Evolutionary conservation across 805 yeast species (phyloP), one percentile per base, ranked within the genome.

Genomic region (Cyberlindnera euphorbiiphila): DNA sequence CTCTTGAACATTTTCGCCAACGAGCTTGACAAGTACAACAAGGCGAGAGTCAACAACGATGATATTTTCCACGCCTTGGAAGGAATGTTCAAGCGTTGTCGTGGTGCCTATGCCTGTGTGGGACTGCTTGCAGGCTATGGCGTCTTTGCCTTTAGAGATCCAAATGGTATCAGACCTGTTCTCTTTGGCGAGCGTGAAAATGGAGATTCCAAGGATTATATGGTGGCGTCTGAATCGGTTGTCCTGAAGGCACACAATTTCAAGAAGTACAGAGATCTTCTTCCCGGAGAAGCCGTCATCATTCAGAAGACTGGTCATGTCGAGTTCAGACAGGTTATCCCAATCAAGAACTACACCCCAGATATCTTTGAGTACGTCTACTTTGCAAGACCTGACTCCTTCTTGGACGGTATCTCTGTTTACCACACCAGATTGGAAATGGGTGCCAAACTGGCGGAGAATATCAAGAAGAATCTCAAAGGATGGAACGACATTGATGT

Each of bases 101-200:
- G 95, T 59, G 98, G 98, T 47, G 98, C 96, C n/a, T 93, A 87
- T 60, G 97, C 98, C 2, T 88, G 96, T 66, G 78, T 82, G 33
- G 94, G 94, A 37, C 78, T 93, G 84, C 70, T 93, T 42, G 98
- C 98, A 3, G 98, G 98, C 32, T 93, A 82, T 64, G 98, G 96
- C 31, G 57, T 93, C 44, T 78, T 93, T 56, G 98, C 97, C 0
- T 93, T 93, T 70, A 77, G 98, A 63, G 98, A 93, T 64, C 96
- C 98, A 23, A 81, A 91, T 57, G 98, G 98, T 46, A 86, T 93
- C 51, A 78, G 98, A 59, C 98, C 98, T 3, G 68, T 91, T 38
- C 69, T 88, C 24, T 75, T 76, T 49, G 98, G 98, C 41, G 91
- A 85, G 64, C 77, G 98, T 54, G 53, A 61, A 29, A 77, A 78